A percentile compares a stretch with the other conserved stretches of the same genome.
Evolutionary conservation across 768 basidiomycete genomes (phyloP).

Genomic region (Hygrophorus russula): DNA sequence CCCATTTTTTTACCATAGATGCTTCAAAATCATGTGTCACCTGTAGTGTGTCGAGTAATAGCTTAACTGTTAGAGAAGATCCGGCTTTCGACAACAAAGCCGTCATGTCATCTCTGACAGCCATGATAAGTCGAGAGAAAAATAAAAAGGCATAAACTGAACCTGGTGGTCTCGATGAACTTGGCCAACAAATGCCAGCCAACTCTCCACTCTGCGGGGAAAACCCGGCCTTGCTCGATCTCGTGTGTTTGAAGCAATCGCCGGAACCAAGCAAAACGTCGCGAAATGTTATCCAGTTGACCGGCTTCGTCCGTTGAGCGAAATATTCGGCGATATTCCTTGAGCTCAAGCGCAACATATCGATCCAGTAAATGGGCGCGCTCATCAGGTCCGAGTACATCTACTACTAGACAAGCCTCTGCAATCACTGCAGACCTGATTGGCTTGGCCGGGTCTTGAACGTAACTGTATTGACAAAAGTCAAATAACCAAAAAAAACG

Average conservation of each 20-base stretch:
- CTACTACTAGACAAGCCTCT: constrained; percentile 83
- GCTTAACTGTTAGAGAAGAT: constrained; percentile 59
- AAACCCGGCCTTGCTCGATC: constrained; percentile 72
- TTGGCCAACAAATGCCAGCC: constrained; percentile 71
- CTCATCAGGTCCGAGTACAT: constrained; percentile 80
- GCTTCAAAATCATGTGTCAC: constrained; percentile 83
- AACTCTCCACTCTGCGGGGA: constrained; percentile 81
- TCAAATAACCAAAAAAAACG: background rate
- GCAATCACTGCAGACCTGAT: constrained; percentile 54
- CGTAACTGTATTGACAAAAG: constrained; percentile 39
- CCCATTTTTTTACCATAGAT: constrained; percentile 74
- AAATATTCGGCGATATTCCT: constrained; percentile 95
- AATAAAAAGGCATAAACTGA: constrained; percentile 8
- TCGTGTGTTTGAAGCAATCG: constrained; percentile 79
- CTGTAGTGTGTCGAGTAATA: constrained; percentile 78
- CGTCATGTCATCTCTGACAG: constrained; percentile 68
- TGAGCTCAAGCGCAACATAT: constrained; percentile 81
- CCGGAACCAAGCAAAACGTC: constrained; percentile 93
- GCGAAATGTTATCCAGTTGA: constrained; percentile 86
- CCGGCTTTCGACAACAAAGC: constrained; percentile 71
- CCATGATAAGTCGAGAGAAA: background rate
- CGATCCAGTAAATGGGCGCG: constrained; percentile 75
- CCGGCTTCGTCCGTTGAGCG: constrained; percentile 90
- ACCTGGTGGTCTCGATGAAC: constrained; percentile 91
- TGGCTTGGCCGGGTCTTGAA: constrained; percentile 63